These are phyloP conservation scores for Turnera subulata DNA, from an alignment of 345 rosid species.

Conservation along the genomic window DNA sequence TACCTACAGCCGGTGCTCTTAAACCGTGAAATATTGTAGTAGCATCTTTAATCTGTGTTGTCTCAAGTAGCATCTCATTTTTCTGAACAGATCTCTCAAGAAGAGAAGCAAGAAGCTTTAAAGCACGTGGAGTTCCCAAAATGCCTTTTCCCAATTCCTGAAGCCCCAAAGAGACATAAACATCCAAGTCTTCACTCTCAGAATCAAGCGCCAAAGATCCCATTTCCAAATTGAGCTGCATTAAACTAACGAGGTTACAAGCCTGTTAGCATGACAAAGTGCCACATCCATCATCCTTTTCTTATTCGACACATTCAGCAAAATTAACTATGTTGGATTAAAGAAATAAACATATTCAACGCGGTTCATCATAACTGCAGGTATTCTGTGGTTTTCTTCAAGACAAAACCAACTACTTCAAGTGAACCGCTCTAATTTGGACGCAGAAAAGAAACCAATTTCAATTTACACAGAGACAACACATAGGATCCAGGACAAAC, in stretches of 20 bases:
- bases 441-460: neutral
- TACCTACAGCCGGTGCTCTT: slow-evolving; percentile 57
- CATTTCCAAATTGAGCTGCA: slow-evolving; percentile 40
- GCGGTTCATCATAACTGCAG: too few species aligned
- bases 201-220: slow-evolving; percentile 35
- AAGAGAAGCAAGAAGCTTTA: slow-evolving; percentile 52
- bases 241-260: slow-evolving; percentile 1
- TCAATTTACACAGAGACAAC: neutral
- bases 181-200: slow-evolving; percentile 31
- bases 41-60: slow-evolving; percentile 25
- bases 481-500: too few species aligned
- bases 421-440: neutral
- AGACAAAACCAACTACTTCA: too few species aligned
- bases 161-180: slow-evolving; percentile 58
- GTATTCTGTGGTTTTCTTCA: too few species aligned
- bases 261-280: too few species aligned
- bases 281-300: neutral
- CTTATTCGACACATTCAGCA: too few species aligned
- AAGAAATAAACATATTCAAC: too few species aligned
- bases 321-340: too few species aligned
- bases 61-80: slow-evolving; percentile 37
- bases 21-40: slow-evolving; percentile 59
- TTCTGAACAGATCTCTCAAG: slow-evolving; percentile 56
- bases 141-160: slow-evolving; percentile 40
- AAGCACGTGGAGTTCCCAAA: slow-evolving; percentile 40